phyloP scores from a whole-genome alignment of 1,284 basidiomycete species.

The Tilletiopsis washingtonensis region DNA sequence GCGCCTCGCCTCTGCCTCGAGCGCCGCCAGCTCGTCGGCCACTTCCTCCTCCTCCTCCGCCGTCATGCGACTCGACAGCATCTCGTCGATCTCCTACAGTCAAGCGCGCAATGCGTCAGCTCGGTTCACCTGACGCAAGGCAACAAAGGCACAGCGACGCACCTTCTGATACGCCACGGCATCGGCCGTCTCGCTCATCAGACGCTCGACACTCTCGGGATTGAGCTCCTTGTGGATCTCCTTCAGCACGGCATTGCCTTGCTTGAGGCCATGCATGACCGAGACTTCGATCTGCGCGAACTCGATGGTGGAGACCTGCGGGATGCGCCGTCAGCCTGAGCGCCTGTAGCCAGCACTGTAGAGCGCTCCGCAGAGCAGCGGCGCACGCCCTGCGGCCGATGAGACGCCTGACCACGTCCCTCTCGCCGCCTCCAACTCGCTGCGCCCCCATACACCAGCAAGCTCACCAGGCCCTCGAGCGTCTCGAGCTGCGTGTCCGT shows the following conservation, averaged over 20 bases:
- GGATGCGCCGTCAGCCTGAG: too few species aligned
- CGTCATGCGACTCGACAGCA: constrained; percentile 72
- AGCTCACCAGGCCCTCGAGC: constrained; percentile 72
- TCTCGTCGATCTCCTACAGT: constrained; percentile 76
- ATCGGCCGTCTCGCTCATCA: constrained; percentile 85
- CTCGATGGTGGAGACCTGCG: constrained; percentile 85
- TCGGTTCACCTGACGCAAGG: too few species aligned
- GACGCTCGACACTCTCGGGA: constrained; percentile 80
- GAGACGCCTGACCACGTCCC: not conserved
- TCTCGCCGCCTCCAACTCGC: not conserved
- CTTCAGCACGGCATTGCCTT: constrained; percentile 85
- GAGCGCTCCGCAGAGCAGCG: not conserved
- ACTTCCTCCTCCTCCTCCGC: constrained; percentile 90
- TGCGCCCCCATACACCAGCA: too few species aligned
- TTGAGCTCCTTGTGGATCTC: constrained; percentile 91
- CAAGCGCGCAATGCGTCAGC: too few species aligned
- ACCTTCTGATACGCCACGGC: constrained; percentile 82
- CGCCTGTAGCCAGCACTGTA: not conserved
- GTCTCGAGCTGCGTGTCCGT: constrained; percentile 84
- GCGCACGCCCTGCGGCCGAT: not conserved
- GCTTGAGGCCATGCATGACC: constrained; percentile 81
- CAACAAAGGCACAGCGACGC: constrained; percentile 25
- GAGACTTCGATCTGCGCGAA: constrained; percentile 90
- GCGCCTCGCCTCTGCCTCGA: constrained; percentile 21
- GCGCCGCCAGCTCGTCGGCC: constrained; percentile 57